phyloP scores from a whole-genome alignment of 495 filamentous ascomycete genomes.

The Aspergillus cristatus region DNA sequence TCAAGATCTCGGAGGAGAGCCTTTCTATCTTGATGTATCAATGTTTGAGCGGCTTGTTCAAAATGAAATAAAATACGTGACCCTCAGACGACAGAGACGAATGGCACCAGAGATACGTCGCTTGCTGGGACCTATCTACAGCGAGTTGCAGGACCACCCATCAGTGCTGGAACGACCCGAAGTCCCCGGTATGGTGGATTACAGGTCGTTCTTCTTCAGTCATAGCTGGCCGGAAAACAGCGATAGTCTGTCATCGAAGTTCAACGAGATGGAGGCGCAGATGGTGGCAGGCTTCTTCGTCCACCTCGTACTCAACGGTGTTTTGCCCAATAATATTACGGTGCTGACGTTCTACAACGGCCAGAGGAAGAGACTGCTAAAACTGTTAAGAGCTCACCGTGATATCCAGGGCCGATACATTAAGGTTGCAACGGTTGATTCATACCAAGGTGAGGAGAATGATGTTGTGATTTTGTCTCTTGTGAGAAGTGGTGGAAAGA shows the following conservation, averaged over 20 bases:
- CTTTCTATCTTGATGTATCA: constrained; percentile 57
- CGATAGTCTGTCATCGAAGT: constrained; percentile 58
- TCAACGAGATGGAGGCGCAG: constrained; percentile 64
- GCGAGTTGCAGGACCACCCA: constrained; percentile 55
- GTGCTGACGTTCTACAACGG: constrained; percentile 89
- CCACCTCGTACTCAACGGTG: constrained; percentile 63
- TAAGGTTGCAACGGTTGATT: constrained; percentile 80
- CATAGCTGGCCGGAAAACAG: constrained; percentile 59
- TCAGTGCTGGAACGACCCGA: constrained; percentile 51
- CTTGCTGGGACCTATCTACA: constrained; percentile 59
- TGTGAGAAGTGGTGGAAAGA: constrained; percentile 57
- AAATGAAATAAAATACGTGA: constrained; percentile 55
- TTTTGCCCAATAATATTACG: constrained; percentile 54
- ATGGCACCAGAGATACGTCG: constrained; percentile 67
- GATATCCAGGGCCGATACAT: constrained; percentile 41
- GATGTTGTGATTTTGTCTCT: constrained; percentile 76
- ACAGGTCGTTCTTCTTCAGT: constrained; percentile 60
- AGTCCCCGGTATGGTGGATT: constrained; percentile 71
- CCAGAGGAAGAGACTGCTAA: constrained; percentile 59
- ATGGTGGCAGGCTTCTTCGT: constrained; percentile 68
- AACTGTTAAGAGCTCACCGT: constrained; percentile 37
- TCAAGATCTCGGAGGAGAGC: constrained; percentile 40
- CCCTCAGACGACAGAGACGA: constrained; percentile 52
- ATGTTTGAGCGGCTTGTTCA: constrained; percentile 71
- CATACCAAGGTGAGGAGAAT: constrained; percentile 93